Evolutionary conservation across 2,329 filamentous ascomycete genomes (phyloP).

Genomic region (Beauveria sp.): DNA sequence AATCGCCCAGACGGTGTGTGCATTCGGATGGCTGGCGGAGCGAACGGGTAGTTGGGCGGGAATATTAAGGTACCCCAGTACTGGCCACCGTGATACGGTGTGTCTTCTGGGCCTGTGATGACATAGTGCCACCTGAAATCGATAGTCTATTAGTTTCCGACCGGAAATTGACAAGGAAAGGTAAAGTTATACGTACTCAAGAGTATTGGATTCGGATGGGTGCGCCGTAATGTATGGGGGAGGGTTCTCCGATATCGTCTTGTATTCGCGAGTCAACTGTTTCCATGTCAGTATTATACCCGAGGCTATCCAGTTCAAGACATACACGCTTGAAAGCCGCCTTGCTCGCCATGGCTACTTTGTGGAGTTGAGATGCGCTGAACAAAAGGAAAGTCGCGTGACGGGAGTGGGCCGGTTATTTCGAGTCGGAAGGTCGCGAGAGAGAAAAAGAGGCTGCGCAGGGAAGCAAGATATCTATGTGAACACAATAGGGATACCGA

Average conservation of each 20-base stretch:
- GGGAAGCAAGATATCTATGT: neutral
- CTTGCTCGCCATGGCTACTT: constrained; percentile 56
- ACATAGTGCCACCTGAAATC: constrained; percentile 77
- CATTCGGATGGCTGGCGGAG: constrained; percentile 96
- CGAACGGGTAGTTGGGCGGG: constrained; percentile 93
- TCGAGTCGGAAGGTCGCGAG: neutral
- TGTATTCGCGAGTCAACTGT: constrained; percentile 56
- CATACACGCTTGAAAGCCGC: constrained; percentile 65
- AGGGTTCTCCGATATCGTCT: constrained; percentile 61
- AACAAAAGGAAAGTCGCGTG: constrained; percentile 10
- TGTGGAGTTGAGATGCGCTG: neutral
- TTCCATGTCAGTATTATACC: constrained; percentile 16
- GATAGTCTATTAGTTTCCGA: constrained; percentile 3
- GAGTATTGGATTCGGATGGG: constrained; percentile 82
- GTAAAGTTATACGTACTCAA: constrained; percentile 55
- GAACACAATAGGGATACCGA: neutral
- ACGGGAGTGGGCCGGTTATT: neutral
- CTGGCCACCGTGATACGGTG: constrained; percentile 88
- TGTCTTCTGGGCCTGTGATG: constrained; percentile 87
- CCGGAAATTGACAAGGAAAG: constrained; percentile 12
- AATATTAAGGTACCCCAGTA: constrained; percentile 98
- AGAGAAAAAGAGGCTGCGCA: neutral
- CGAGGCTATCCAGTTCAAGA: constrained; percentile 6
- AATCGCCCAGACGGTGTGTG: constrained; percentile 95
- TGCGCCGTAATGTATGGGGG: constrained; percentile 85